Evolutionary conservation across 805 yeast species (phyloP).

Genomic region (Saccharomycopsis sp.): DNA sequence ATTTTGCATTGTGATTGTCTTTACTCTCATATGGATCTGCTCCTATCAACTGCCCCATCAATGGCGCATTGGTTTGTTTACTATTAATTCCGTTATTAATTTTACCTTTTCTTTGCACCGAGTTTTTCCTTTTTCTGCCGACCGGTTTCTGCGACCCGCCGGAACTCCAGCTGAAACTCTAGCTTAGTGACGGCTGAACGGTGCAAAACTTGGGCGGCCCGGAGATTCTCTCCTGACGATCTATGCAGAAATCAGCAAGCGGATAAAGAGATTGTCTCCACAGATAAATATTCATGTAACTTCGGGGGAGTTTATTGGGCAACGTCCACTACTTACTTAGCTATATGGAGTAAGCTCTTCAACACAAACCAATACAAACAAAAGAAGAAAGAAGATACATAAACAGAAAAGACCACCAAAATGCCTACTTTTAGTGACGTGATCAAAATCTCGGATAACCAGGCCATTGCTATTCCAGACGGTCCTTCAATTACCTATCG

Average conservation of each 20-base stretch:
- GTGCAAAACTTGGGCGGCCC: background rate
- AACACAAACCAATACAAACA: too few species aligned
- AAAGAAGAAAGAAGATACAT: too few species aligned
- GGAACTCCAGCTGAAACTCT: too few species aligned
- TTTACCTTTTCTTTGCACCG: background rate
- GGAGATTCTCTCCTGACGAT: background rate
- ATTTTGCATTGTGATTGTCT: too few species aligned
- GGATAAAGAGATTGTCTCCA: too few species aligned
- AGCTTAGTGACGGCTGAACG: background rate
- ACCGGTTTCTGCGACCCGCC: too few species aligned
- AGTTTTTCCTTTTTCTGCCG: background rate
- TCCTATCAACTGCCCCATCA: too few species aligned
- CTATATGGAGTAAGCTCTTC: too few species aligned
- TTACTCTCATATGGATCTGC: too few species aligned
- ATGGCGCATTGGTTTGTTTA: background rate
- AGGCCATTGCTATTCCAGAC: constrained; percentile 43
- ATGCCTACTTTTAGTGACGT: constrained; percentile 36
- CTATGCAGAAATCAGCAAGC: too few species aligned
- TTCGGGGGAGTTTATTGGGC: background rate
- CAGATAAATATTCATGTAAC: background rate
- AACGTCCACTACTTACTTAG: too few species aligned
- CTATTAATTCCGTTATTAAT: background rate
- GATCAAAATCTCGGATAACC: constrained; percentile 31
- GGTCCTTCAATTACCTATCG: constrained; percentile 40
- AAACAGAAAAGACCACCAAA: background rate